Base-by-base conservation (phyloP, 371 early-diverging fungal species). In the Rhizopus delemar region DNA sequence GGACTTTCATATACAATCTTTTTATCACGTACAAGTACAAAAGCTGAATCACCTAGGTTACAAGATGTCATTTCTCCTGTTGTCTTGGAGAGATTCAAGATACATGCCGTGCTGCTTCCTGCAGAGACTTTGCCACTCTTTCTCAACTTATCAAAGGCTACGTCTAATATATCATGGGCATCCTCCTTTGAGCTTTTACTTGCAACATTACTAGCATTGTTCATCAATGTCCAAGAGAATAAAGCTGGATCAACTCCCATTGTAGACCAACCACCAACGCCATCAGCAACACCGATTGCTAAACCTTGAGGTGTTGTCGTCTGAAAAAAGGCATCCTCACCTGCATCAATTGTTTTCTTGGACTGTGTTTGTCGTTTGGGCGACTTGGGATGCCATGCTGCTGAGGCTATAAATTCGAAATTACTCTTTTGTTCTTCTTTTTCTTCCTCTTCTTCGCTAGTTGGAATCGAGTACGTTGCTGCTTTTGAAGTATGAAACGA, bases 151-250 rank as follows among this genome's bases (percentile, higher is more conserved):
- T 77, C 72, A 59, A 84, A 88, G 2, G 88, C 86, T 12, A 74
- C 70, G 41, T 82, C 82, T 5, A 88, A 59, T 46, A 88, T 85
- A 13, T 80, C 69, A 51, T 84, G 81, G 29, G 88, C 84, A 63
- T 82, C 77, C 31, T 70, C 60, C 22, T 69, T 70, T 60, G 60
- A 70, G 48, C 73, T 72, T 41, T 84, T 82, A 4, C 22, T 22
- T 22, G 84, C 85, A 12, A 80, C 70, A 3, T 63, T 66, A 13
- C 82, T 85, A 12, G 85, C 86, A 68, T 88, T 88, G 56, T 88
- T 79, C 86, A 88, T 88, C 38, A 88, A 63, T 7, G 85, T 84
- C 88, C 88, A 88, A 8, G 86, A 85, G 62, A 88, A 88, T 22
- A 83, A 66, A 5, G 88, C 86, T 56, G 79, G 79, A 55, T 78